These are phyloP conservation scores for Xylariaceae sp. DNA, from an alignment of 2,329 filamentous ascomycete species.

Conservation along the genomic window DNA sequence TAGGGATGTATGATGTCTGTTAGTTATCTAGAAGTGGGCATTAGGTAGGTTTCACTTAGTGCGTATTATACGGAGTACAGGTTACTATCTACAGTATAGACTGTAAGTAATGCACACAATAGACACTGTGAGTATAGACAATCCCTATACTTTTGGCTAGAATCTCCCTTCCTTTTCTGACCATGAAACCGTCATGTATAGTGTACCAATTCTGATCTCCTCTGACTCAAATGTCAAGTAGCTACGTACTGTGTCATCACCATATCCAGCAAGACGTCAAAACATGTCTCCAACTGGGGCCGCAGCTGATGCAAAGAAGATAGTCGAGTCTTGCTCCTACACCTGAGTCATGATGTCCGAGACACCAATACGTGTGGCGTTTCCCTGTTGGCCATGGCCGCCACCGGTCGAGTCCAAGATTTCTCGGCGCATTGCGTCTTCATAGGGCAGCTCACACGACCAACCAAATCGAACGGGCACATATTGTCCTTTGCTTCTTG, in stretches of 20 bases:
- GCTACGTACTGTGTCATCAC: background rate
- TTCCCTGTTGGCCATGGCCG: conserved; percentile 10
- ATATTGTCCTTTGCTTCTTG: conserved; percentile 1
- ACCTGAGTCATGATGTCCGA: conserved; percentile 39
- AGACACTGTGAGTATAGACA: background rate
- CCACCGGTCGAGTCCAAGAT: conserved; percentile 19
- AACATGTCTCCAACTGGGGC: background rate
- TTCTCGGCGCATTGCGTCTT: conserved; percentile 9
- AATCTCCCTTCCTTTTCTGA: background rate
- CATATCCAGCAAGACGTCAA: conserved; percentile 8
- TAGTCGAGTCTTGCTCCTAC: conserved; percentile 2
- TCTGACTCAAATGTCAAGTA: background rate
- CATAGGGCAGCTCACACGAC: background rate
- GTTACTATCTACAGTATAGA: background rate
- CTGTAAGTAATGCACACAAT: background rate
- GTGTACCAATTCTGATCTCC: background rate
- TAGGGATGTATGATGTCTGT: too few relatives aligned
- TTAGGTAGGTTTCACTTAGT: too few relatives aligned
- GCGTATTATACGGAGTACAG: too few relatives aligned
- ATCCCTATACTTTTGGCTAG: background rate
- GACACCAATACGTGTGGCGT: conserved; percentile 31
- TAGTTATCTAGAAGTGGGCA: too few relatives aligned
- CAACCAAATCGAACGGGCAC: background rate
- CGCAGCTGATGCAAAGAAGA: conserved; percentile 1
- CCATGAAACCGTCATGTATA: background rate